Evolutionary conservation across 2,329 filamentous ascomycete species (phyloP).

Genomic region (Aspergillus melleus): DNA sequence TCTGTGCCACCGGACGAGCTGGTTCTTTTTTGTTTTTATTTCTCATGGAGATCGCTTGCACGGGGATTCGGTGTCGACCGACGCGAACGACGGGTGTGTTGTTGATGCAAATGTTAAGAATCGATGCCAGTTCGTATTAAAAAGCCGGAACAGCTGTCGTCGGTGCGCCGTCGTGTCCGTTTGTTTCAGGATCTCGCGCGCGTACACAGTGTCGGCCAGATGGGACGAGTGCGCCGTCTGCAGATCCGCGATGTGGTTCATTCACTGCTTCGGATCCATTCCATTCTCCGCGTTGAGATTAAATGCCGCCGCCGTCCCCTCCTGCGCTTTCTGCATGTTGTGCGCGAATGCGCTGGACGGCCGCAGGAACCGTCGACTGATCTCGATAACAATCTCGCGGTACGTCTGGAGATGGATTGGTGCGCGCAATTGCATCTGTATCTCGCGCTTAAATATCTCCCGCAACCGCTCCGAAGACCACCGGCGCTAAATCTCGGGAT

Average conservation of each 20-base stretch:
- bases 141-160: not conserved
- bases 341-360: conserved; percentile 4
- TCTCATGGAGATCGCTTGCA: not conserved
- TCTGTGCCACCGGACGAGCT: not conserved
- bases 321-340: not conserved
- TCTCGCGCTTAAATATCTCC: not conserved
- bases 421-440: not conserved
- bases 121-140: not conserved
- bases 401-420: not conserved
- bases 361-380: conserved; percentile 10
- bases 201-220: not conserved
- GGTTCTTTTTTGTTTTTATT: not conserved
- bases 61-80: not conserved
- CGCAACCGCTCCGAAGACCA: not conserved
- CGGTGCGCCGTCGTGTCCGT: not conserved
- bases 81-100: not conserved
- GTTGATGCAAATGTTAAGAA: not conserved
- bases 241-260: conserved; percentile 6
- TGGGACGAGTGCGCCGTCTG: conserved; percentile 1
- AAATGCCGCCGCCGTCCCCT: not conserved
- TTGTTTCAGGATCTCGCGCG: not conserved
- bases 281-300: not conserved
- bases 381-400: conserved; percentile 8
- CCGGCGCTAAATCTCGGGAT: not conserved
- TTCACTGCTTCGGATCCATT: conserved; percentile 7